A percentile compares a stretch with the other conserved stretches of the same genome.
phyloP scores from a whole-genome alignment of 2,329 filamentous ascomycete genomes.

The Niveomyces coronatus region DNA sequence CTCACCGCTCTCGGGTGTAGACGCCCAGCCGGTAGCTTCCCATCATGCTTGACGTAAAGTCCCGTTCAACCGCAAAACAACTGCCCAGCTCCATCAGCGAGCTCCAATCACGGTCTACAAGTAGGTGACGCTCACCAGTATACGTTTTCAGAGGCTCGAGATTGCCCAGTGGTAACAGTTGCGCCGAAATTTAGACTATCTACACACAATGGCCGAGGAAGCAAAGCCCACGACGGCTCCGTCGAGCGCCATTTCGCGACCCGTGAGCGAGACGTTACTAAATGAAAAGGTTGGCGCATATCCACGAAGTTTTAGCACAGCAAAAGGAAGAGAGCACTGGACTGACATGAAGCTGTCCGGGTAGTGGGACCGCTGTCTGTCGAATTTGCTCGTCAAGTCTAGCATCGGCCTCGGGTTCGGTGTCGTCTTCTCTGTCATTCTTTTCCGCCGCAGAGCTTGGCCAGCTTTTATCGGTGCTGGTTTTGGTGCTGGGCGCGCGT shows the following conservation, averaged over 20 bases:
- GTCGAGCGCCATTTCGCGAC: slow-evolving; percentile 60
- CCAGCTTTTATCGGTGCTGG: slow-evolving; percentile 84
- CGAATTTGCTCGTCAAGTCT: slow-evolving; percentile 93
- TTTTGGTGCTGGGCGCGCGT: slow-evolving; percentile 91
- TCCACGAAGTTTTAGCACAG: background rate
- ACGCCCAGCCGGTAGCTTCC: slow-evolving; percentile 25
- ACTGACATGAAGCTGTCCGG: slow-evolving; percentile 13
- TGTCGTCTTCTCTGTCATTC: slow-evolving; percentile 93
- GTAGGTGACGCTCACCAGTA: too few relatives aligned
- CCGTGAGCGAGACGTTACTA: slow-evolving; percentile 93
- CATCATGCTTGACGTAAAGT: slow-evolving; percentile 20
- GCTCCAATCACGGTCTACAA: too few relatives aligned
- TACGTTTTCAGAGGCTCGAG: background rate
- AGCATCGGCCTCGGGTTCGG: slow-evolving; percentile 93
- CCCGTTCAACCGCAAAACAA: too few relatives aligned
- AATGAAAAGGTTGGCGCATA: slow-evolving; percentile 80
- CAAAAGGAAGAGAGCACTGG: background rate
- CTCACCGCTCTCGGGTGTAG: slow-evolving; percentile 35
- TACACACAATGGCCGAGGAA: slow-evolving; percentile 42
- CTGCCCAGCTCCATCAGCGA: too few relatives aligned
- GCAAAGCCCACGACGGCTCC: slow-evolving; percentile 36
- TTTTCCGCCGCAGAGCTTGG: slow-evolving; percentile 98
- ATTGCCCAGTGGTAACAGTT: slow-evolving; percentile 1
- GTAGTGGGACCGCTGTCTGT: slow-evolving; percentile 97
- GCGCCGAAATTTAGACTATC: background rate